These are phyloP conservation scores for Casuarina glauca DNA, from an alignment of 306 rosid species.

Conservation along the genomic window DNA sequence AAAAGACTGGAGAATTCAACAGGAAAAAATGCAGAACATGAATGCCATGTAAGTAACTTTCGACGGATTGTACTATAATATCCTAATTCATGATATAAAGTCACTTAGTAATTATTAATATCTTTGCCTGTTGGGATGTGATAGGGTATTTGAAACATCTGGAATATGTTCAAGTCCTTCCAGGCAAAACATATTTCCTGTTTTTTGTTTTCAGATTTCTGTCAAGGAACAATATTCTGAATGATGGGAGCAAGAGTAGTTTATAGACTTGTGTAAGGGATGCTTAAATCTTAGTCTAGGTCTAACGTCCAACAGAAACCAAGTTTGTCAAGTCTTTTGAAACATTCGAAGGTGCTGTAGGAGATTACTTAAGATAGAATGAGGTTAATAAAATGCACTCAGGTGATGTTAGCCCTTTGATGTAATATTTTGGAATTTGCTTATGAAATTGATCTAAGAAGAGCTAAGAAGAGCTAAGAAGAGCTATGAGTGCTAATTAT, in stretches of 20 bases:
- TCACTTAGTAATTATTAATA: background rate
- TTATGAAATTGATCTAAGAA: too few relatives aligned
- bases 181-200: background rate
- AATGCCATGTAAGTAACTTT: constrained; percentile 49
- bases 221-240: background rate
- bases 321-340: background rate
- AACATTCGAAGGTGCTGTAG: background rate
- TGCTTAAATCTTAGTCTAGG: background rate
- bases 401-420: too few relatives aligned
- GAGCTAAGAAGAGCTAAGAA: too few relatives aligned
- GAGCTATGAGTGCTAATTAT: too few relatives aligned
- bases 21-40: constrained; percentile 26
- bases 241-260: background rate
- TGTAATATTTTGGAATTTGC: too few relatives aligned
- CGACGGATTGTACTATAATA: background rate
- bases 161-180: background rate
- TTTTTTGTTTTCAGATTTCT: background rate
- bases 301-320: background rate
- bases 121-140: background rate
- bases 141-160: background rate
- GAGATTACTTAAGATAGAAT: background rate
- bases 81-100: background rate
- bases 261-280: background rate
- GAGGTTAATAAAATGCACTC: background rate
- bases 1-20: constrained; percentile 19